phyloP scores from a whole-genome alignment of 495 filamentous ascomycete genomes.

The Pseudotulostoma volvatum region DNA sequence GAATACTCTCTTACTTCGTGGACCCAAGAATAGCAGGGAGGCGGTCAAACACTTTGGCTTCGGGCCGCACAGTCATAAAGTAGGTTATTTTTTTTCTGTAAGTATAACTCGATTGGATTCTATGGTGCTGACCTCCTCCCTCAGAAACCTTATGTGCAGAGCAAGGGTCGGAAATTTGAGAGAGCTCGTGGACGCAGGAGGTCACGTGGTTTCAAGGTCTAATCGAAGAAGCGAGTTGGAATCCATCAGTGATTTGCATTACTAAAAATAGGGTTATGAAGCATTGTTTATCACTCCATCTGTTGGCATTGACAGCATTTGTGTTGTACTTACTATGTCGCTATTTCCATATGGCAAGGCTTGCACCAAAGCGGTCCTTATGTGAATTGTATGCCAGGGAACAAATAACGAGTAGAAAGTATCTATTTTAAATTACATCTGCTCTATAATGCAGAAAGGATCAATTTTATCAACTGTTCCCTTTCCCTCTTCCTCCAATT shows the following conservation, averaged over 20 bases:
- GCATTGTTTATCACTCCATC: no score
- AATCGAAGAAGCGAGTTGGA: constrained; percentile 24
- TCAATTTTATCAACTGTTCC: no score
- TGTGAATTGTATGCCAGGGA: no score
- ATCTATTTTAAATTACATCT: no score
- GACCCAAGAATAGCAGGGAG: constrained; percentile 93
- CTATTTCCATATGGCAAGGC: no score
- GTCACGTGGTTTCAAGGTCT: constrained; percentile 98
- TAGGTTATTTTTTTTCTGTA: constrained; percentile 23
- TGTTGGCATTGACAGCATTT: no score
- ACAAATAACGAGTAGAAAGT: no score
- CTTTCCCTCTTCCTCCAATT: neutral
- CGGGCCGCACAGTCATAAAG: constrained; percentile 93
- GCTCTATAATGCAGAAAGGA: no score
- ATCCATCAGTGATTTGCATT: no score
- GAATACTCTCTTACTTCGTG: constrained; percentile 88
- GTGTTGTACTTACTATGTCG: no score
- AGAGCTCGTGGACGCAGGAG: constrained; percentile 90
- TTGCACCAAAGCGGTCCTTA: no score
- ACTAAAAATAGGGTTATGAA: no score
- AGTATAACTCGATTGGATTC: neutral
- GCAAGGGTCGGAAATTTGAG: constrained; percentile 99
- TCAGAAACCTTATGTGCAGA: constrained; percentile 87
- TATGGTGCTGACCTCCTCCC: constrained; percentile 12
- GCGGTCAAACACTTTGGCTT: constrained; percentile 98